Conservation (phyloP, 2,329 filamentous ascomycete species). For the Exophiala calicioides region DNA sequence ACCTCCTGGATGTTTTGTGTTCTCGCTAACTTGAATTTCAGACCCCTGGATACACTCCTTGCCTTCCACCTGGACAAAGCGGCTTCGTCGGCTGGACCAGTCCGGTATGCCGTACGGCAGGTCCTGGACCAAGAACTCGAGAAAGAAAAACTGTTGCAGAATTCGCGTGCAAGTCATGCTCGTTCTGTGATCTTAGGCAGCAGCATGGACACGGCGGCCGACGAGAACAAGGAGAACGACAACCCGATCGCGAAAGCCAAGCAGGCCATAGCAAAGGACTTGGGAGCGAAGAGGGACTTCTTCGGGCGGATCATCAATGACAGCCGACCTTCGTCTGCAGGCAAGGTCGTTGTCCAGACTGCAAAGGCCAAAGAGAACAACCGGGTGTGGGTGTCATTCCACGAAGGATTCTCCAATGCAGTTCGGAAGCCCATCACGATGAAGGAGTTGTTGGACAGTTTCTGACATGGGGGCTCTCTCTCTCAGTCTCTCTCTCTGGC, state of each 20-base stretch:
- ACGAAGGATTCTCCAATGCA: conserved; percentile 90
- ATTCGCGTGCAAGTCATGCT: conserved; percentile 66
- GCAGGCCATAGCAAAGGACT: conserved; percentile 27
- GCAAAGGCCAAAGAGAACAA: conserved; percentile 36
- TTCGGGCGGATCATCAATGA: conserved; percentile 71
- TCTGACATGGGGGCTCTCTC: too few species aligned
- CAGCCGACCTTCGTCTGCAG: conserved; percentile 31
- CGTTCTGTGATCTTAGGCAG: conserved; percentile 38
- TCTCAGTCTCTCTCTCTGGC: too few species aligned
- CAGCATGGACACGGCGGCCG: conserved; percentile 24
- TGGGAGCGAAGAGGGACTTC: conserved; percentile 72
- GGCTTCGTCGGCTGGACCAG: conserved; percentile 62
- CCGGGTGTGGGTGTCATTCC: conserved; percentile 82
- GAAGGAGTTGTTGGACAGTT: conserved; percentile 67
- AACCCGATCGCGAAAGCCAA: conserved; percentile 35
- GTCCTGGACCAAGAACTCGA: conserved; percentile 88
- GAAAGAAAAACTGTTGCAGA: conserved; percentile 68
- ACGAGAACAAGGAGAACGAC: conserved; percentile 38
- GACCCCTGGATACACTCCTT: conserved; percentile 73
- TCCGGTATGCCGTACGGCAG: conserved; percentile 89
- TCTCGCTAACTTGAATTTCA: conserved; percentile 30
- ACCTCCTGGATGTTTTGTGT: conserved; percentile 32
- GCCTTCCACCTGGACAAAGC: conserved; percentile 67
- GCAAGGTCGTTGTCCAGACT: conserved; percentile 32
- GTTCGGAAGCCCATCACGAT: conserved; percentile 84